Percentiles rank a stretch among this genome's conserved stretches.
Conservation (phyloP, 2,329 filamentous ascomycete species). For the Monosporascus sp. region DNA sequence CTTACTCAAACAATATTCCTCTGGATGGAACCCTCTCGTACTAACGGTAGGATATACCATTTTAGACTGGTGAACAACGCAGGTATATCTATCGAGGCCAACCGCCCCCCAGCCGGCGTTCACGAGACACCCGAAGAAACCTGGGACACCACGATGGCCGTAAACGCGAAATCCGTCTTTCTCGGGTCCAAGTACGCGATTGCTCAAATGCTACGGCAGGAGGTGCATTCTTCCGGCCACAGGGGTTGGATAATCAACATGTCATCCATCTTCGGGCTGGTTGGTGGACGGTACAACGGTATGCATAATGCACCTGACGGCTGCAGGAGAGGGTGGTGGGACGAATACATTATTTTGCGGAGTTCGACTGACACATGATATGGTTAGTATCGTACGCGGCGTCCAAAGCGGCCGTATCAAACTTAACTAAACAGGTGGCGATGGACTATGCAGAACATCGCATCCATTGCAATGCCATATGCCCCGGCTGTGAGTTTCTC, state of each 20-base stretch:
- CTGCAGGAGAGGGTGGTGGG: background rate
- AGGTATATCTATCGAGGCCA: constrained; percentile 39
- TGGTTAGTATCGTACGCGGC: constrained; percentile 36
- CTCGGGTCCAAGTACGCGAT: constrained; percentile 40
- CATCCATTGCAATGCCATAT: constrained; percentile 50
- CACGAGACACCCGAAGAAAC: constrained; percentile 40
- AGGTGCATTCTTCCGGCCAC: constrained; percentile 31
- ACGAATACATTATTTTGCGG: no score
- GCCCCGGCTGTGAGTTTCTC: constrained; percentile 39
- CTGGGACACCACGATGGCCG: constrained; percentile 38
- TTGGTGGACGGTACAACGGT: constrained; percentile 27
- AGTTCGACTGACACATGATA: no score
- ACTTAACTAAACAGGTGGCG: constrained; percentile 43
- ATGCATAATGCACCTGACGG: constrained; percentile 5
- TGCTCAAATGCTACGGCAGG: constrained; percentile 46
- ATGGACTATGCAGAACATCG: constrained; percentile 42
- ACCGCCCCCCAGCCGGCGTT: constrained; percentile 28
- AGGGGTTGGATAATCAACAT: constrained; percentile 48
- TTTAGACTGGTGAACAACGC: constrained; percentile 44
- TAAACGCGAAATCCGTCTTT: constrained; percentile 35
- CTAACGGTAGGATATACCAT: background rate
- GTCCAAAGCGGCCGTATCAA: constrained; percentile 45
- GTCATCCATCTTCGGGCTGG: constrained; percentile 37
- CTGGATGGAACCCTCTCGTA: constrained; percentile 8
- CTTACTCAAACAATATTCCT: no score